Evolutionary conservation across 2,329 filamentous ascomycete genomes (phyloP).

Genomic region (Zalaria sp.): DNA sequence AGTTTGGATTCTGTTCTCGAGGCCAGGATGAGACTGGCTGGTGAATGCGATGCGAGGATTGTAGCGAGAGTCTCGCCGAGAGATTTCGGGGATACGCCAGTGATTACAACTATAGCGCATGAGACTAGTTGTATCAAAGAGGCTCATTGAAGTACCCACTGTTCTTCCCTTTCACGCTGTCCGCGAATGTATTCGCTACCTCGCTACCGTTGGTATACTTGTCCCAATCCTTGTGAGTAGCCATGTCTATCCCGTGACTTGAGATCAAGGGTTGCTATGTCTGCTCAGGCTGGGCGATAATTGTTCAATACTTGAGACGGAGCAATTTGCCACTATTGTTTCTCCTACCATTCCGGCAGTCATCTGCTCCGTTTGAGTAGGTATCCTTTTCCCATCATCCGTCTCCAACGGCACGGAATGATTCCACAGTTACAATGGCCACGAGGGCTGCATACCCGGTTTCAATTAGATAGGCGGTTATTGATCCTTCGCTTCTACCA

Average conservation of each 20-base stretch:
- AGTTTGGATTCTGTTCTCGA: slow-evolving; percentile 22
- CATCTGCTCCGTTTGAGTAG: too few relatives aligned
- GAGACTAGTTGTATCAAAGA: neutral
- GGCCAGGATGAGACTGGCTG: slow-evolving; percentile 23
- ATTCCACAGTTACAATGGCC: too few relatives aligned
- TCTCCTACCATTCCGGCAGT: too few relatives aligned
- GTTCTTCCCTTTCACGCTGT: slow-evolving; percentile 16
- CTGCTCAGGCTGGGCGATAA: too few relatives aligned
- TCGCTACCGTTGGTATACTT: slow-evolving; percentile 16
- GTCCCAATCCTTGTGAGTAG: slow-evolving; percentile 10
- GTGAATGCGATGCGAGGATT: slow-evolving; percentile 20
- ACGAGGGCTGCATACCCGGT: too few relatives aligned
- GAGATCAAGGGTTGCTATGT: too few relatives aligned
- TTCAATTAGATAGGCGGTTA: too few relatives aligned
- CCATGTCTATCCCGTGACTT: slow-evolving; percentile 6
- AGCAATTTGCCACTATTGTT: too few relatives aligned
- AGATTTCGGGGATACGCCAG: slow-evolving; percentile 23
- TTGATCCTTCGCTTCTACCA: too few relatives aligned
- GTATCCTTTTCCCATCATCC: too few relatives aligned
- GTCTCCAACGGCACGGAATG: too few relatives aligned
- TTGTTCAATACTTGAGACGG: too few relatives aligned
- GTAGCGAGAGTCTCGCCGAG: slow-evolving; percentile 22
- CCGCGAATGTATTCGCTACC: slow-evolving; percentile 16
- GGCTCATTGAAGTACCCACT: slow-evolving; percentile 9
- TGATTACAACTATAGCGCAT: slow-evolving; percentile 10